These are phyloP conservation scores for Phoenix dactylifera DNA, from an alignment of 176 grass and related monocot species.

Conservation along the genomic window DNA sequence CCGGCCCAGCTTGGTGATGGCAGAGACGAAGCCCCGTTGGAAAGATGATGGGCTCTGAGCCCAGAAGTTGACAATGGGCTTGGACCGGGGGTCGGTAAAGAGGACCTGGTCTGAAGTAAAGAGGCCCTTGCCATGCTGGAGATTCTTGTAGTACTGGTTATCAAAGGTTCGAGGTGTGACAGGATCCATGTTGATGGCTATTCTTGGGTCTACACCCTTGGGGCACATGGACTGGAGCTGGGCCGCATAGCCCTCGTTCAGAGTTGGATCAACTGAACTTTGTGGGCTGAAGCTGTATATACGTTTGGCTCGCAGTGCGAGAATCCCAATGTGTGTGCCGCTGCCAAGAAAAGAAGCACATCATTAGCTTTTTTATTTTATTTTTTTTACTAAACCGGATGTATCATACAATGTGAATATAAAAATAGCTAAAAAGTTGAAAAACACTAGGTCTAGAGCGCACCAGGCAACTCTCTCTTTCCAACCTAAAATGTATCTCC, in stretches of 20 bases:
- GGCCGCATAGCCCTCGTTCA: background rate
- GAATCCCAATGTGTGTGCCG: constrained; percentile 4
- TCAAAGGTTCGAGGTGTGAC: background rate
- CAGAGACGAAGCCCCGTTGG: background rate
- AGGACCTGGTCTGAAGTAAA: constrained; percentile 14
- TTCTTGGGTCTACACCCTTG: background rate
- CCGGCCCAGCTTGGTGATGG: constrained; percentile 11
- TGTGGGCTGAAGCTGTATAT: constrained; percentile 7
- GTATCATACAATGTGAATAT: no score
- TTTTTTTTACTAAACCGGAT: no score
- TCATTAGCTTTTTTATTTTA: no score
- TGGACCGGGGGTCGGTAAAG: background rate
- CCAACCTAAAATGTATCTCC: no score
- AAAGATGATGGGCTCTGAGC: background rate
- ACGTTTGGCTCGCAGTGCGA: background rate
- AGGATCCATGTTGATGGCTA: constrained; percentile 5
- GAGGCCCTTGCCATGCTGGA: constrained; percentile 8
- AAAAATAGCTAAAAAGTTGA: no score
- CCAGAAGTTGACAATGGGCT: background rate
- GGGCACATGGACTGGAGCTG: constrained; percentile 6
- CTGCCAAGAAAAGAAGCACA: background rate
- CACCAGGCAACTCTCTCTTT: no score
- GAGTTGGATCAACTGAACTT: background rate
- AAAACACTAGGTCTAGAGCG: no score
- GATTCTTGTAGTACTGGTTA: constrained; percentile 19